These are phyloP conservation scores for Albizia julibrissin DNA, from an alignment of 306 rosid genomes.

Conservation along the genomic window DNA sequence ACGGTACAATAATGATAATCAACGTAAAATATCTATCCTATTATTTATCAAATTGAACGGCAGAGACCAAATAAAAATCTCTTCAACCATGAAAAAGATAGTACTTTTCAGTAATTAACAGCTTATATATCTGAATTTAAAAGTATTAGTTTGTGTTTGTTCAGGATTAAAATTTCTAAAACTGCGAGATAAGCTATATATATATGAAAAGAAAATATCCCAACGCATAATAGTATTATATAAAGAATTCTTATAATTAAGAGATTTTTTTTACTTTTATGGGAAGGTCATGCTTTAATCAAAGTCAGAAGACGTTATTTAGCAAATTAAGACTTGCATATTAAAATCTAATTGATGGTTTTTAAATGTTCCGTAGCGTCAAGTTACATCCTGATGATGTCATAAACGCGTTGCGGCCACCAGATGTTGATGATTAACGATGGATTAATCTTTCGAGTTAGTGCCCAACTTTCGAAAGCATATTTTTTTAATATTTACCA, in stretches of 20 bases:
- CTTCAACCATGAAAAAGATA: too few relatives aligned
- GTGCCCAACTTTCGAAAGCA: background rate
- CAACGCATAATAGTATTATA: background rate
- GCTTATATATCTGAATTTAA: too few relatives aligned
- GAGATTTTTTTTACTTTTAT: background rate
- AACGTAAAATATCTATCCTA: background rate
- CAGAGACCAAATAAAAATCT: background rate
- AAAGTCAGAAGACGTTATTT: background rate
- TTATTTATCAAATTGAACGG: background rate
- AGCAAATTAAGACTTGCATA: background rate
- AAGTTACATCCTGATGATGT: background rate
- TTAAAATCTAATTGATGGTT: background rate
- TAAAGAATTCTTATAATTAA: background rate
- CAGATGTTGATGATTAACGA: background rate
- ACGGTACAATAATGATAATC: background rate
- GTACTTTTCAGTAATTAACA: too few relatives aligned
- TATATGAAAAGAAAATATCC: background rate
- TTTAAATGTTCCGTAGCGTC: background rate
- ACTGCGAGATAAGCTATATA: too few relatives aligned
- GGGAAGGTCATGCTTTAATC: background rate
- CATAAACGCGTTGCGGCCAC: background rate
- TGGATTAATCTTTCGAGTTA: background rate
- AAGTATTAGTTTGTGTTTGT: too few relatives aligned
- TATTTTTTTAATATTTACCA: background rate
- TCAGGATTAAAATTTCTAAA: too few relatives aligned